phyloP scores from a whole-genome alignment of 495 filamentous ascomycete genomes.

The Podospora conica region DNA sequence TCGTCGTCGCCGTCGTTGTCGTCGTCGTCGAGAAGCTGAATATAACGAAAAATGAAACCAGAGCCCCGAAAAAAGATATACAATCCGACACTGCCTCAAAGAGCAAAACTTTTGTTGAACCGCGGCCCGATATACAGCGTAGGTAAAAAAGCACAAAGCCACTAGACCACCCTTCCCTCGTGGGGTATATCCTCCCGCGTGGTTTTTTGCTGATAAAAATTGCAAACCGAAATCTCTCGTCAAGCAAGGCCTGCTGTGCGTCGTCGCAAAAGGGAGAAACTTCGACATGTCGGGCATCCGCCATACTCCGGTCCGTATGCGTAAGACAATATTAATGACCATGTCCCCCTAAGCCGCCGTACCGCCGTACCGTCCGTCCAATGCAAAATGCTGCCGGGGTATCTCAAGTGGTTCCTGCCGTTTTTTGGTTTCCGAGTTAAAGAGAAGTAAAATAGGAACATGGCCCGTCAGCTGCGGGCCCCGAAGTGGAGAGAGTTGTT shows the following conservation, averaged over 20 bases:
- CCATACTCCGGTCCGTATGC: conserved; percentile 4
- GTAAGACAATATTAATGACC: conserved; percentile 8
- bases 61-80: background rate
- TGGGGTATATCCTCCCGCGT: conserved; percentile 4
- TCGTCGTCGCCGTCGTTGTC: background rate
- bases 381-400: conserved; percentile 24
- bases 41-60: background rate
- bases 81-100: background rate
- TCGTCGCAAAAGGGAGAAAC: conserved; percentile 7
- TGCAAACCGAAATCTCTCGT: background rate
- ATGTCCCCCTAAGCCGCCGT: conserved; percentile 7
- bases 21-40: background rate
- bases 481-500: background rate
- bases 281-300: conserved; percentile 1
- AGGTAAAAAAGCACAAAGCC: background rate
- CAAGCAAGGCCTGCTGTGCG: background rate
- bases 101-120: conserved; percentile 9
- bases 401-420: conserved; percentile 14
- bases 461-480: background rate
- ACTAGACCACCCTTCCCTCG: background rate
- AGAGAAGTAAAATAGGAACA: background rate
- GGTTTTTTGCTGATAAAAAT: background rate
- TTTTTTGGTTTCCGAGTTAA: conserved; percentile 9
- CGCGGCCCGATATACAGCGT: background rate
- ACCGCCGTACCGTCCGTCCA: conserved; percentile 7